Percentiles rank a stretch among this genome's conserved stretches.
These are phyloP conservation scores for Aspergillus transmontanensis DNA, from an alignment of 2,329 filamentous ascomycete genomes.

Conservation along the genomic window DNA sequence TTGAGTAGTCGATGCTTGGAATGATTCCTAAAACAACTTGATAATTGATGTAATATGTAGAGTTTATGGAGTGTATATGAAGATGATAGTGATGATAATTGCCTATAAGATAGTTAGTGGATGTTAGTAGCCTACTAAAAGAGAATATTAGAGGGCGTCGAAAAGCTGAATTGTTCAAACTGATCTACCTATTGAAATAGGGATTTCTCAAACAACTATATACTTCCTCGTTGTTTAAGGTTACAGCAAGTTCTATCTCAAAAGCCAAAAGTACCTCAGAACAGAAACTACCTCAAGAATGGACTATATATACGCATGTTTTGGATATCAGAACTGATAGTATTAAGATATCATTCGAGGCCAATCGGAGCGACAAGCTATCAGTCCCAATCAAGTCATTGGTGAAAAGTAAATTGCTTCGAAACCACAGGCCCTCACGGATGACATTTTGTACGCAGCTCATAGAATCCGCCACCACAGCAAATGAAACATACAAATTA, in stretches of 20 bases:
- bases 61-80: background rate
- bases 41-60: background rate
- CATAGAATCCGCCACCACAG: too few species aligned
- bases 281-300: background rate
- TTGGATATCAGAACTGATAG: too few species aligned
- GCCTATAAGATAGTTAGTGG: background rate
- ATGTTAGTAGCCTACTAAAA: background rate
- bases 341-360: background rate
- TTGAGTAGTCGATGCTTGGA: slow-evolving; percentile 26
- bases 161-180: background rate
- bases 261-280: too few species aligned
- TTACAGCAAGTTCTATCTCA: background rate
- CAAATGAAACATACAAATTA: too few species aligned
- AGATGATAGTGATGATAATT: background rate
- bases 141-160: background rate
- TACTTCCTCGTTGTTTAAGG: background rate
- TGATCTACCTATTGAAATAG: background rate
- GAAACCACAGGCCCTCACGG: too few species aligned
- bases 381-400: too few species aligned
- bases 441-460: too few species aligned
- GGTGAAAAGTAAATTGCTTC: too few species aligned
- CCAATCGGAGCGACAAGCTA: too few species aligned
- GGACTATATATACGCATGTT: background rate
- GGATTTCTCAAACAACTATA: background rate
- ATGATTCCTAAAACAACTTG: background rate